Evolutionary conservation across 179 eudicot species (phyloP).

Genomic region (Spergularia azorica): DNA sequence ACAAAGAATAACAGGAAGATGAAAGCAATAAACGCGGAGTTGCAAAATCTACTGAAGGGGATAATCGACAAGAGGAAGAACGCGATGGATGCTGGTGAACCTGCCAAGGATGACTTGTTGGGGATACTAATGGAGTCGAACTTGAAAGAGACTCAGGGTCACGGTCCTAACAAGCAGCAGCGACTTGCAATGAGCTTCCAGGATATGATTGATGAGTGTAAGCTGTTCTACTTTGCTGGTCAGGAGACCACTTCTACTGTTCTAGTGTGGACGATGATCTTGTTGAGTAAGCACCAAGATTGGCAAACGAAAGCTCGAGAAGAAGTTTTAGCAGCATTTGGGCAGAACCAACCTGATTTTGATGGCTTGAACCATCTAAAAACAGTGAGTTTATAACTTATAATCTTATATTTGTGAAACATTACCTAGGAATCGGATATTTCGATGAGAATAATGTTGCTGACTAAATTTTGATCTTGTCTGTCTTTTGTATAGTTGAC

Average conservation of each 20-base stretch:
- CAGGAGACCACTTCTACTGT: constrained; percentile 52
- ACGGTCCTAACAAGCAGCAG: constrained; percentile 8
- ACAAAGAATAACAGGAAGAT: constrained; percentile 50
- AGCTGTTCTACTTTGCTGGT: constrained; percentile 55
- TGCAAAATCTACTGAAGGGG: constrained; percentile 26
- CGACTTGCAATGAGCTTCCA: constrained; percentile 23
- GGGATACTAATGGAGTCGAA: constrained; percentile 49
- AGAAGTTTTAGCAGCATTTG: constrained; percentile 42
- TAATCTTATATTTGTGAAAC: too few species aligned
- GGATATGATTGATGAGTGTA: constrained; percentile 59
- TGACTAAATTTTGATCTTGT: neutral
- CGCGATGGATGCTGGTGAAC: constrained; percentile 41
- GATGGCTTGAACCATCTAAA: constrained; percentile 47
- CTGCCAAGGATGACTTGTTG: constrained; percentile 38
- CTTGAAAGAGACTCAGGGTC: constrained; percentile 24
- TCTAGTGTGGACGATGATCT: constrained; percentile 46
- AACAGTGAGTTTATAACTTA: constrained; percentile 22
- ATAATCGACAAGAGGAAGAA: constrained; percentile 39
- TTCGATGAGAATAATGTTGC: too few species aligned
- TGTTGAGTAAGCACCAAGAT: constrained; percentile 42
- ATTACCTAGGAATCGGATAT: too few species aligned
- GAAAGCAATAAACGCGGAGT: constrained; percentile 31
- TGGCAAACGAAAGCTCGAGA: constrained; percentile 54
- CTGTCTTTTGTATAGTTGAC: constrained; percentile 37
- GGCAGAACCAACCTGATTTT: constrained; percentile 33